Evolutionary conservation across 192 early-diverging fungal species (phyloP), one percentile per base, ranked within the genome.

Genomic region (Funneliformis geosporum): DNA sequence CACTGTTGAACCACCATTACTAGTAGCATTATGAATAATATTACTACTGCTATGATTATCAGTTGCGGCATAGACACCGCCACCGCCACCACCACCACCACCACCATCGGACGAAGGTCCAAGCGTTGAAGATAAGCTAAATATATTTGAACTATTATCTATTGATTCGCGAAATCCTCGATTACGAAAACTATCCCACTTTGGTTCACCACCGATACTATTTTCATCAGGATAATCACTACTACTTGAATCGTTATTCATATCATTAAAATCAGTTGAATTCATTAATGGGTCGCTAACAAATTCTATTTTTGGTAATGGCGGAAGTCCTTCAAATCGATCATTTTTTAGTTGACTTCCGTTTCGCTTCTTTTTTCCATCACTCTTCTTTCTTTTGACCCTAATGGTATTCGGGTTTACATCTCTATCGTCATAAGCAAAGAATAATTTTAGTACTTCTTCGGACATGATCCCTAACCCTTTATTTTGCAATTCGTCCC

Each of bases 371-470:
- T 69, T 39, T 9, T 43, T 69, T 10, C n/a, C 40, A 39, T 16
- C 14, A 11, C 40, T 69, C 4, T 42, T 72, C 23, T 46, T 72
- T 27, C n/a, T 47, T 47, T 21, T 7, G n/a, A 27, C 14, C 5
- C 10, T 72, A 18, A 23, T 33, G 16, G 42, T 23, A 72, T 47
- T 27, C 2, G 70, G 70, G 50, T 72, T 72, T 27, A 28, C 11
- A 8, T 25, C 16, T 18, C 70, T n/a, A 28, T 76, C 75, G 65
- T 76, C 75, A 59, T 25, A 61, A 14, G 75, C 25, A 47, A 76
- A 55, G 25, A 79, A 70, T 79, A 68, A 70, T 79, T 55, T 79
- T 25, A 70, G 27, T 4, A 38, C 18, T 16, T 79, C 44, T 33
- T 79, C 77, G 38, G 77, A 79, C 16, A 79, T 33, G 8, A 33